These are phyloP conservation scores for Fusarium sp. DNA, from an alignment of 2,329 filamentous ascomycete species.

Conservation along the genomic window DNA sequence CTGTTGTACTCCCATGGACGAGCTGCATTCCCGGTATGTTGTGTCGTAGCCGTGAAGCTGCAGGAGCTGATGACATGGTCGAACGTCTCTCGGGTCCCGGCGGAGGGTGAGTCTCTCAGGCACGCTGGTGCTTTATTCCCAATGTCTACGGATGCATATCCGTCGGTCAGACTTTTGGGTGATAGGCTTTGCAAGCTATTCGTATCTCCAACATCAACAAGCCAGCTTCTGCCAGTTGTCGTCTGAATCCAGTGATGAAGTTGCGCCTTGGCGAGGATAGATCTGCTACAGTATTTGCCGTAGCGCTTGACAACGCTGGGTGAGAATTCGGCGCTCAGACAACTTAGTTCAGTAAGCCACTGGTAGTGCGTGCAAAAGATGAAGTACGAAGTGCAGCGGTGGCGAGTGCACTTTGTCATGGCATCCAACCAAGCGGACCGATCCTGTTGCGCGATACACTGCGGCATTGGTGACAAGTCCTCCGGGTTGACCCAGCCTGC, in stretches of 20 bases:
- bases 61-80: slow-evolving; percentile 10
- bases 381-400: slow-evolving; percentile 25
- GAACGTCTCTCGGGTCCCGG: background rate
- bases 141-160: background rate
- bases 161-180: background rate
- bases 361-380: slow-evolving; percentile 25
- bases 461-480: slow-evolving; percentile 25
- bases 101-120: background rate
- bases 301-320: background rate
- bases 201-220: slow-evolving; percentile 20
- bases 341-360: slow-evolving; percentile 32
- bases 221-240: slow-evolving; percentile 15
- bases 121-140: slow-evolving; percentile 14
- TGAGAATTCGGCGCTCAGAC: slow-evolving; percentile 20
- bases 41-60: slow-evolving; percentile 2
- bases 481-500: slow-evolving; percentile 30
- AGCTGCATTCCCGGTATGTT: slow-evolving; percentile 14
- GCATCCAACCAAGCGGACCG: slow-evolving; percentile 7
- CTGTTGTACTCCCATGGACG: slow-evolving; percentile 30
- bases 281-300: slow-evolving; percentile 19
- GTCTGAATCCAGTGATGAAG: slow-evolving; percentile 12
- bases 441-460: slow-evolving; percentile 30
- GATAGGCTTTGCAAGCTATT: background rate
- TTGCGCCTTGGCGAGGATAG: slow-evolving; percentile 25
- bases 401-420: slow-evolving; percentile 25